phyloP scores from a whole-genome alignment of 2,329 filamentous ascomycete species.

The Trichoderma sp. region DNA sequence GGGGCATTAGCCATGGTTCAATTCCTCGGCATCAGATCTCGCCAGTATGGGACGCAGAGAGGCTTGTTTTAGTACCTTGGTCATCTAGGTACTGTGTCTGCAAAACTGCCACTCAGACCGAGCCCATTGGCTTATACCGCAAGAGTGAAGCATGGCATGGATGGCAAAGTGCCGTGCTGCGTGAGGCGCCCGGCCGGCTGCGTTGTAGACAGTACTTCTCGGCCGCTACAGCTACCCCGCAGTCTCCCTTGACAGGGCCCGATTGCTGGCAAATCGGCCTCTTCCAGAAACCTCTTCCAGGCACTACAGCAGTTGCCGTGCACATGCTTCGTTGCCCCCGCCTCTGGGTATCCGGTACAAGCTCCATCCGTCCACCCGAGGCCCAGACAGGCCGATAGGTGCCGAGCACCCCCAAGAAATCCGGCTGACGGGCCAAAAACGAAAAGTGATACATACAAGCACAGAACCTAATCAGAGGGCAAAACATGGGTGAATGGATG shows the following conservation, averaged over 20 bases:
- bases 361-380: slow-evolving; percentile 42
- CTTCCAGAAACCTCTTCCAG: neutral
- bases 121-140: neutral
- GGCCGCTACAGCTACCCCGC: slow-evolving; percentile 25
- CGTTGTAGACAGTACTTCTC: slow-evolving; percentile 11
- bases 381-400: slow-evolving; percentile 39
- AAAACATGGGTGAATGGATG: neutral
- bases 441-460: neutral
- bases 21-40: neutral
- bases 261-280: neutral
- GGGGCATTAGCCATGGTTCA: neutral
- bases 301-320: neutral
- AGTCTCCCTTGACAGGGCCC: neutral
- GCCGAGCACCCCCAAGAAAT: slow-evolving; percentile 36
- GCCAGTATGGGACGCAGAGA: neutral
- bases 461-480: neutral
- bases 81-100: neutral
- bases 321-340: slow-evolving; percentile 25
- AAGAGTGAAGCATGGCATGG: neutral
- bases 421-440: slow-evolving; percentile 6
- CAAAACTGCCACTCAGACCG: neutral
- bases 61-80: neutral
- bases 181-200: neutral
- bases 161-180: slow-evolving; percentile 1
- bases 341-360: slow-evolving; percentile 4